Conservation (phyloP, 192 early-diverging fungal genomes). For the Entomortierella beljakovae region DNA sequence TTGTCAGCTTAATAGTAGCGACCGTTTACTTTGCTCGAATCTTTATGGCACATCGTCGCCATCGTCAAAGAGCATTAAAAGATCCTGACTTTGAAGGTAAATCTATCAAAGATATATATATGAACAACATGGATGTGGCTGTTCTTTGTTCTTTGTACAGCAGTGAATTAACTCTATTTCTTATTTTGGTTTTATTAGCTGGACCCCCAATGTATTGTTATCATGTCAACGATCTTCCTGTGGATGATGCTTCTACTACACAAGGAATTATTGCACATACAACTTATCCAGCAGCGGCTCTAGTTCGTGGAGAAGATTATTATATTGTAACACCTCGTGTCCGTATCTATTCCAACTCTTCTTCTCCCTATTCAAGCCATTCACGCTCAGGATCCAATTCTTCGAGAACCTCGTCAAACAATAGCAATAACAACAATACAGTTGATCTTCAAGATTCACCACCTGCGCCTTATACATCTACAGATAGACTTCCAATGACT, state of each 20-base stretch:
- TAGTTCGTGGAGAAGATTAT: constrained; percentile 27
- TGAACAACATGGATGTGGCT: too few species aligned
- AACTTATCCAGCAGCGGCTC: constrained; percentile 5
- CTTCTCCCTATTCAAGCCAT: not conserved
- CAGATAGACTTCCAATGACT: not conserved
- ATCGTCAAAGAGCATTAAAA: constrained; percentile 11
- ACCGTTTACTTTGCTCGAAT: constrained; percentile 23
- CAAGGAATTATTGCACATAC: not conserved
- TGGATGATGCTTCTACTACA: not conserved
- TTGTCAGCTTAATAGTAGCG: constrained; percentile 8
- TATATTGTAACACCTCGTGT: constrained; percentile 32
- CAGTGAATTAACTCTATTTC: not conserved
- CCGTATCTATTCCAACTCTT: not conserved
- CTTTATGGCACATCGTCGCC: constrained; percentile 6
- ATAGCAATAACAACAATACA: not conserved
- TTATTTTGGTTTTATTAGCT: not conserved
- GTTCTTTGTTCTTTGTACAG: too few species aligned
- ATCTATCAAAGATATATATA: too few species aligned
- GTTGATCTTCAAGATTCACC: not conserved
- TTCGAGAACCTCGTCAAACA: not conserved
- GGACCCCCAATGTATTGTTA: constrained; percentile 18
- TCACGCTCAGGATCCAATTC: constrained; percentile 9
- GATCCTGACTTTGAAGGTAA: constrained; percentile 39
- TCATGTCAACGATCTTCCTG: constrained; percentile 20
- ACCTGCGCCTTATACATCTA: not conserved